Conservation (phyloP, 2,329 filamentous ascomycete genomes). For the Cladophialophora carrionii region DNA sequence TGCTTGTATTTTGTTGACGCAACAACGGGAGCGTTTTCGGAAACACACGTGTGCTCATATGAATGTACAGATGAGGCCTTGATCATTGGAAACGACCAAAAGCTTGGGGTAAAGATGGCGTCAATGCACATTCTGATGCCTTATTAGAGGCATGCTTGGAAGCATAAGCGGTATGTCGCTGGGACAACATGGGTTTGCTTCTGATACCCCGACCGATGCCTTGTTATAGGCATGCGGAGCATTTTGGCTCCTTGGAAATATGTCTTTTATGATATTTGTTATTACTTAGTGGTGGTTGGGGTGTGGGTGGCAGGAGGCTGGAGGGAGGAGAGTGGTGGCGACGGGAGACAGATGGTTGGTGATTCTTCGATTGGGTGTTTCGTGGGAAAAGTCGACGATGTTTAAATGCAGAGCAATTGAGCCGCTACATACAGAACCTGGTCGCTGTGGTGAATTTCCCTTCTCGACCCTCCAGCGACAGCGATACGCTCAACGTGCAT, state of each 20-base stretch:
- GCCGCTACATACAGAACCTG: neutral
- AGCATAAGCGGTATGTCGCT: conserved; percentile 25
- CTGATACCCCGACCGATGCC: conserved; percentile 35
- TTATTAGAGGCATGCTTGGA: conserved; percentile 32
- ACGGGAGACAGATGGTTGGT: neutral
- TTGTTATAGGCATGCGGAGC: conserved; percentile 35
- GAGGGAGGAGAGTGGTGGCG: neutral
- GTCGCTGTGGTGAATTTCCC: neutral
- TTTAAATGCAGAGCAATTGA: neutral
- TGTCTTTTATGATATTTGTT: conserved; percentile 32
- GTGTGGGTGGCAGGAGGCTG: neutral
- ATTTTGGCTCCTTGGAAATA: conserved; percentile 34
- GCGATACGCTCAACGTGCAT: neutral
- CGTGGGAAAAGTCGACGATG: neutral
- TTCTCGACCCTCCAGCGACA: neutral
- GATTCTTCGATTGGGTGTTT: neutral
- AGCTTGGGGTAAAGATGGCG: conserved; percentile 24
- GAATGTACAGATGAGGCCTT: conserved; percentile 33
- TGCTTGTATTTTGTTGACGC: conserved; percentile 6
- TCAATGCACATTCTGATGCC: conserved; percentile 29
- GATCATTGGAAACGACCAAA: conserved; percentile 25
- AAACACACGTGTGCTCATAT: conserved; percentile 21
- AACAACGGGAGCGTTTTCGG: conserved; percentile 12
- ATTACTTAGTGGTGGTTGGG: conserved; percentile 22
- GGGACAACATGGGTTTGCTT: conserved; percentile 25